Conservation (phyloP, 805 yeast genomes). For the Candida coleopterorum region DNA sequence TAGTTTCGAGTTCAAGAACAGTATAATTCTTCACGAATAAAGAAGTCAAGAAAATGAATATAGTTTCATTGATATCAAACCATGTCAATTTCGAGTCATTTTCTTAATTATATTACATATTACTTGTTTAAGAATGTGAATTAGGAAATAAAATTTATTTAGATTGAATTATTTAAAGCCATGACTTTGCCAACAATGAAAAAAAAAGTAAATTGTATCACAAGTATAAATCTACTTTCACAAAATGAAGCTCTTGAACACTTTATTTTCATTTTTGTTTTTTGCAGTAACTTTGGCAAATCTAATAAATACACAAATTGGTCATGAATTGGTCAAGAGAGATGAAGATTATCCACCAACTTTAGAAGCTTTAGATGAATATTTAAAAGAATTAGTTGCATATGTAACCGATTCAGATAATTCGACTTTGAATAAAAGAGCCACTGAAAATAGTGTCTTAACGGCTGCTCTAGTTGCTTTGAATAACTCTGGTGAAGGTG, state of each 20-base stretch:
- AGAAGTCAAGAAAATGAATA: too few species aligned
- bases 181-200: not conserved
- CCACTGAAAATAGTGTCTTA: conserved; percentile 9
- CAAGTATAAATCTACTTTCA: too few species aligned
- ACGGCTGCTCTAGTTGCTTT: conserved; percentile 10
- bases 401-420: not conserved
- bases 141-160: too few species aligned
- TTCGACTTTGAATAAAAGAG: conserved; percentile 5
- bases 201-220: too few species aligned
- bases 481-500: conserved; percentile 12
- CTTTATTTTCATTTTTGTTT: conserved; percentile 7
- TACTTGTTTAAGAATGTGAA: too few species aligned
- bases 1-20: too few species aligned
- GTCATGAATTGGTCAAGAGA: conserved; percentile 2
- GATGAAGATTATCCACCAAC: conserved; percentile 3
- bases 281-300: conserved; percentile 9
- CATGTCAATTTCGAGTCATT: too few species aligned
- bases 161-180: not conserved
- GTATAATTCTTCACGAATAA: too few species aligned
- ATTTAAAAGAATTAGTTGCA: conserved; percentile 5
- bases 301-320: conserved; percentile 1
- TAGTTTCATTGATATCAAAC: too few species aligned
- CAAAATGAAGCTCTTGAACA: conserved; percentile 9
- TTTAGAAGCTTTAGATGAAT: conserved; percentile 1
- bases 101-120: too few species aligned